Percentiles rank a stretch among this genome's conserved stretches.
Evolutionary conservation across 805 yeast species (phyloP).

Genomic region (Komagataella kurtzmanii): DNA sequence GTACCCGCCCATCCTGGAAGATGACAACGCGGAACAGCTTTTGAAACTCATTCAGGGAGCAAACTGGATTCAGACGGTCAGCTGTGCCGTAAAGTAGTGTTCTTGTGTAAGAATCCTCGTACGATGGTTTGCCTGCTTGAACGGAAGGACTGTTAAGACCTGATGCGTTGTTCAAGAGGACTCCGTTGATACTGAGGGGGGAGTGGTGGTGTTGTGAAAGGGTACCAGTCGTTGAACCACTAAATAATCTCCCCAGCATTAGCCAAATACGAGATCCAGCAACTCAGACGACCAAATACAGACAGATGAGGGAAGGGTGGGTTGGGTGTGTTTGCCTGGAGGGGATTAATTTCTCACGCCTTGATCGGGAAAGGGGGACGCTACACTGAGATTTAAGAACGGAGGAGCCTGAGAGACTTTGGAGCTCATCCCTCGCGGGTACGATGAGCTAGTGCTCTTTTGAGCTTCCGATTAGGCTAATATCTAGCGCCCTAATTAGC

Average conservation of each 20-base stretch:
- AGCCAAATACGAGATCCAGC: neutral
- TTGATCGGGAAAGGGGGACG: neutral
- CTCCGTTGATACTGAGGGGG: neutral
- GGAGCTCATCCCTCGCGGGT: neutral
- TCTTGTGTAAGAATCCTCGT: constrained; percentile 30
- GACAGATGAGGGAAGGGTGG: neutral
- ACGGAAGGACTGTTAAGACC: neutral
- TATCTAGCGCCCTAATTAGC: neutral
- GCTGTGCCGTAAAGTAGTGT: constrained; percentile 32
- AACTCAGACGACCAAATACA: neutral
- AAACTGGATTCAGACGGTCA: constrained; percentile 8
- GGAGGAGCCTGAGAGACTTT: neutral
- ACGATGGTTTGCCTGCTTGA: constrained; percentile 1
- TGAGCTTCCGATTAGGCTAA: neutral
- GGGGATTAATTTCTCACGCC: neutral
- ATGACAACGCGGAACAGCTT: constrained; percentile 25
- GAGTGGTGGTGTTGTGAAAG: neutral
- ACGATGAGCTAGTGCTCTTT: neutral
- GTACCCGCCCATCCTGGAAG: constrained; percentile 35
- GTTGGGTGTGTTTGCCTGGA: neutral
- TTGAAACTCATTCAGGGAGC: constrained; percentile 1
- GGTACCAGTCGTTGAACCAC: neutral
- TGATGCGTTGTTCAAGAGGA: neutral
- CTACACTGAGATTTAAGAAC: neutral
- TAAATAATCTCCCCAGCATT: neutral